These are phyloP conservation scores for Epichloe amarillans DNA, from an alignment of 2,329 filamentous ascomycete genomes.

Conservation along the genomic window DNA sequence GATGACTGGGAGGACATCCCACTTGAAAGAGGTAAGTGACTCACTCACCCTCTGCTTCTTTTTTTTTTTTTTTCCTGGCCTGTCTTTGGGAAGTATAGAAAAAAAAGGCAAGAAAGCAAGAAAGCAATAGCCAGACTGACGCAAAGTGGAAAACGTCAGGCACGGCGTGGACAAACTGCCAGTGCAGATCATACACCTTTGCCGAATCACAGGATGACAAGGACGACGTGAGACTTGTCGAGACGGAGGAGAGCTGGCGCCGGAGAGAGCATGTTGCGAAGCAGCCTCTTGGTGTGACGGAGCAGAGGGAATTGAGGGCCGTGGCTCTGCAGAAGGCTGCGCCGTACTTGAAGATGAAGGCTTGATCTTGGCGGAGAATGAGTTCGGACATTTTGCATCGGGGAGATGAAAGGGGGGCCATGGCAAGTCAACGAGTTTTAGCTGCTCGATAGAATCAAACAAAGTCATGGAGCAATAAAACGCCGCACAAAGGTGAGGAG, in stretches of 20 bases:
- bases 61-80: no score
- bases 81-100: neutral
- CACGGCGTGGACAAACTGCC: constrained; percentile 63
- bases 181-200: constrained; percentile 57
- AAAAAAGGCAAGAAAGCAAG: neutral
- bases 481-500: no score
- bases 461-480: no score
- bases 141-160: constrained; percentile 27
- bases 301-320: constrained; percentile 31
- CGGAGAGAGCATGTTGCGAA: constrained; percentile 27
- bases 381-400: neutral
- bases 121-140: neutral
- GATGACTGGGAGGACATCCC: constrained; percentile 60
- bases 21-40: constrained; percentile 24
- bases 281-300: constrained; percentile 27
- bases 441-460: no score
- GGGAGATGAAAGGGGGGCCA: no score
- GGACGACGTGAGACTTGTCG: constrained; percentile 30
- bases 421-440: no score
- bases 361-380: neutral
- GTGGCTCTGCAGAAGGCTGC: constrained; percentile 23
- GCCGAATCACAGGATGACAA: constrained; percentile 36
- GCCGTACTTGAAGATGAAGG: constrained; percentile 23
- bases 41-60: no score
- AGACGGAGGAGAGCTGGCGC: constrained; percentile 35